Evolutionary conservation across 257 asterid genomes (phyloP).

Genomic region (Orobanche coerulescens): DNA sequence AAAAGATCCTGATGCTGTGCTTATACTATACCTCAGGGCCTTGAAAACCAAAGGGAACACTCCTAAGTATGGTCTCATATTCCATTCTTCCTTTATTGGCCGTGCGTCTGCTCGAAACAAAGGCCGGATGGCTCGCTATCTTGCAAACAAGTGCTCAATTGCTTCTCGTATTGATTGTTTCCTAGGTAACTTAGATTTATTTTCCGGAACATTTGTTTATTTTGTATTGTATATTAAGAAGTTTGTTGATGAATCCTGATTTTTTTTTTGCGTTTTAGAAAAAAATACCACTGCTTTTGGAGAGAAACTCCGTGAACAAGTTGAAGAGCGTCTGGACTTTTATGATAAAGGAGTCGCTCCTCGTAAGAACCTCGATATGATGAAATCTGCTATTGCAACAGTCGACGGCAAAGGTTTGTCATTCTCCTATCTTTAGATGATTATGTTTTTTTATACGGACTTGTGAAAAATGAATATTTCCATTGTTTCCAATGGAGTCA

Average conservation of each 20-base stretch:
- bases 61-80: conserved; percentile 95
- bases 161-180: conserved; percentile 95
- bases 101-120: conserved; percentile 90
- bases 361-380: conserved; percentile 81
- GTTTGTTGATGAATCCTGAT: not conserved
- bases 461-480: not conserved
- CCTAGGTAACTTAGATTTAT: conserved; percentile 42
- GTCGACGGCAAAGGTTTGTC: conserved; percentile 48
- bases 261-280: conserved; percentile 32
- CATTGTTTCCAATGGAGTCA: too few species aligned
- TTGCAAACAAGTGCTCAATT: conserved; percentile 97
- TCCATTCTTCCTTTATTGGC: conserved; percentile 96
- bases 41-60: conserved; percentile 89
- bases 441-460: not conserved
- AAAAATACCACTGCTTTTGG: conserved; percentile 69
- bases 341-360: conserved; percentile 98
- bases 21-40: conserved; percentile 45
- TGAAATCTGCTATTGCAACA: conserved; percentile 68
- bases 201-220: not conserved
- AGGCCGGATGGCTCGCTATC: conserved; percentile 98
- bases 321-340: conserved; percentile 90
- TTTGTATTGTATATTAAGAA: not conserved
- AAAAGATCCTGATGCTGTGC: not conserved
- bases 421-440: not conserved
- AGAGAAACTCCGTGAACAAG: conserved; percentile 96